Conservation (phyloP, 2,329 filamentous ascomycete species). For the Diaporthe helianthi region DNA sequence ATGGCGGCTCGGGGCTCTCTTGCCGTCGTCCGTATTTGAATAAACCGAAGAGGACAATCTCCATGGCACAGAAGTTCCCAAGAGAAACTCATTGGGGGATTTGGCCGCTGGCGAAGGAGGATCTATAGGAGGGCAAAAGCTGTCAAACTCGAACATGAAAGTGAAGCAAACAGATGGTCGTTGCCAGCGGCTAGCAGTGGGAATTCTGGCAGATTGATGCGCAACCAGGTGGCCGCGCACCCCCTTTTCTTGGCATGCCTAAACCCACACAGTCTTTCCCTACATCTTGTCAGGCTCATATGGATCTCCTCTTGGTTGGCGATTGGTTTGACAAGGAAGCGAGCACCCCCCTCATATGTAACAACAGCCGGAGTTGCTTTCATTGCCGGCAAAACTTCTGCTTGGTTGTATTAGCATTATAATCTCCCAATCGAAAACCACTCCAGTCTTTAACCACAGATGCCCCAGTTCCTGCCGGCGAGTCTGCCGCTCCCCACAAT, state of each 20-base stretch:
- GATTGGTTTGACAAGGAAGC: slow-evolving; percentile 4
- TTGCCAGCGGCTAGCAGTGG: background rate
- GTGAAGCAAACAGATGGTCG: background rate
- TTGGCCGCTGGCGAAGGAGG: background rate
- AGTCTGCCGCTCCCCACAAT: slow-evolving; percentile 8
- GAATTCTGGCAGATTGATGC: background rate
- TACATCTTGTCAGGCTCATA: background rate
- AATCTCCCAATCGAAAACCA: slow-evolving; percentile 14
- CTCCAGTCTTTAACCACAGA: background rate
- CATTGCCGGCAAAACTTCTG: slow-evolving; percentile 11
- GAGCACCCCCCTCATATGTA: background rate
- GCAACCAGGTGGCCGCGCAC: background rate
- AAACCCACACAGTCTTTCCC: slow-evolving; percentile 15
- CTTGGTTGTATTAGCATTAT: slow-evolving; percentile 13
- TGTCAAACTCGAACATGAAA: background rate
- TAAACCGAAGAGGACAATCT: background rate
- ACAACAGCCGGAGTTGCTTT: background rate
- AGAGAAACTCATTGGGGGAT: background rate
- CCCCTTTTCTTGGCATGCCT: background rate
- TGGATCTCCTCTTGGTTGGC: background rate
- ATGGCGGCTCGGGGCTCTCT: background rate
- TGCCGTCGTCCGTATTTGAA: background rate
- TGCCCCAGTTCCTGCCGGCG: background rate
- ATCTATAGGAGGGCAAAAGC: background rate
- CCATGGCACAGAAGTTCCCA: background rate